phyloP scores from a whole-genome alignment of 495 filamentous ascomycete genomes.

The Daldinia decipiens region DNA sequence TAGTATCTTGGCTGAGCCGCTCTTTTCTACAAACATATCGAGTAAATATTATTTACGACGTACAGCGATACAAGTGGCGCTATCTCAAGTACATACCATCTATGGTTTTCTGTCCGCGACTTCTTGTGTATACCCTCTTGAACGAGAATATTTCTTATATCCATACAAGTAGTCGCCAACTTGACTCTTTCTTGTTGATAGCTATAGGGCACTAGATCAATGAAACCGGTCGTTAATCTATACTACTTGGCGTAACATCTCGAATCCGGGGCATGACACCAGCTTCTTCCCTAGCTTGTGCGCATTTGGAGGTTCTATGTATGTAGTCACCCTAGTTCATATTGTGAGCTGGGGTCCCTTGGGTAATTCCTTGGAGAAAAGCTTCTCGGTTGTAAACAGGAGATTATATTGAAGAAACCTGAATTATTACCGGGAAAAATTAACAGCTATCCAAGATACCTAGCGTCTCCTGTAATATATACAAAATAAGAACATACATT shows the following conservation, averaged over 20 bases:
- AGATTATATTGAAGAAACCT: background rate
- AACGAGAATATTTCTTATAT: background rate
- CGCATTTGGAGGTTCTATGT: background rate
- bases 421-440: background rate
- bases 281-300: constrained; percentile 23
- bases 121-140: background rate
- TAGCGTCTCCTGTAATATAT: too few species aligned
- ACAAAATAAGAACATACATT: too few species aligned
- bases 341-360: constrained; percentile 19
- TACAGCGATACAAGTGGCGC: background rate
- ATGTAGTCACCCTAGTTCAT: background rate
- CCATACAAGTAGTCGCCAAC: background rate
- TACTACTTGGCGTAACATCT: constrained; percentile 14
- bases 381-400: background rate
- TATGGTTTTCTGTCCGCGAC: background rate
- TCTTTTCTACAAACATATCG: constrained; percentile 3
- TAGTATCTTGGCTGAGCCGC: constrained; percentile 17
- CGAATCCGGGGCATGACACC: constrained; percentile 33
- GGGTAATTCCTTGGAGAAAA: background rate
- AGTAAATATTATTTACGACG: constrained; percentile 2
- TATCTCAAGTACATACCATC: background rate
- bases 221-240: constrained; percentile 14
- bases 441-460: too few species aligned
- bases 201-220: background rate
- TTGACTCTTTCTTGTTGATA: background rate